These are phyloP conservation scores for Chytriomyces sp. DNA, from an alignment of 192 early-diverging fungal species.

Conservation along the genomic window DNA sequence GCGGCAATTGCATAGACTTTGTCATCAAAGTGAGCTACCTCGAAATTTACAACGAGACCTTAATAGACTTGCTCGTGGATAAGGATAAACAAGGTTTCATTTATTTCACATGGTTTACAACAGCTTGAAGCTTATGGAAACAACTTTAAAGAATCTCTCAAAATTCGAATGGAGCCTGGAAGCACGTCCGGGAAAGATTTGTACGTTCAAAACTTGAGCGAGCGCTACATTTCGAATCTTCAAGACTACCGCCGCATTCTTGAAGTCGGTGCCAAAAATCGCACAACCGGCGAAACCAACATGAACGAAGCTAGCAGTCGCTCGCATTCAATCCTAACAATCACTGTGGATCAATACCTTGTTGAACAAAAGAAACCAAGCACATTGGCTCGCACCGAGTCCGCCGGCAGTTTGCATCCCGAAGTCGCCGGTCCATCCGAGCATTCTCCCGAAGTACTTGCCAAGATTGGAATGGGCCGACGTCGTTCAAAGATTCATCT, in stretches of 20 bases:
- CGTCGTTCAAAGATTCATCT: slow-evolving; percentile 65
- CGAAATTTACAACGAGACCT: slow-evolving; percentile 56
- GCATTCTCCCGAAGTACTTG: slow-evolving; percentile 57
- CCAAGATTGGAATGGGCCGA: slow-evolving; percentile 28
- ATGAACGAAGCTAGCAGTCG: slow-evolving; percentile 59
- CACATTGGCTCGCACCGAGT: slow-evolving; percentile 24
- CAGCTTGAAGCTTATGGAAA: too few relatives aligned
- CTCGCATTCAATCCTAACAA: slow-evolving; percentile 79
- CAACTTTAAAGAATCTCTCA: slow-evolving; percentile 36
- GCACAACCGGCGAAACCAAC: slow-evolving; percentile 53
- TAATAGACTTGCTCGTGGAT: slow-evolving; percentile 45
- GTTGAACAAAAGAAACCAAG: slow-evolving; percentile 7
- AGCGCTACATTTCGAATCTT: slow-evolving; percentile 29
- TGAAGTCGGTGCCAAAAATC: slow-evolving; percentile 36
- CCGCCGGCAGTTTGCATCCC: neutral
- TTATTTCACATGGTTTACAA: slow-evolving; percentile 9
- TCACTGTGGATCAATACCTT: slow-evolving; percentile 71
- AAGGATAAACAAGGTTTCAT: slow-evolving; percentile 41
- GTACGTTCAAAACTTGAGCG: slow-evolving; percentile 54
- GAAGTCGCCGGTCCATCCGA: slow-evolving; percentile 46
- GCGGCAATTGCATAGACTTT: slow-evolving; percentile 47
- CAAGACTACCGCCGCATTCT: slow-evolving; percentile 46
- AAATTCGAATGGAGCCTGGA: slow-evolving; percentile 51
- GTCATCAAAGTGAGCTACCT: slow-evolving; percentile 48
- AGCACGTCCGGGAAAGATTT: slow-evolving; percentile 46